A percentile compares a stretch with the other conserved stretches of the same genome.
These are phyloP conservation scores for Trypanosoma melophagium DNA, from an alignment of 208 protist species.

Conservation along the genomic window DNA sequence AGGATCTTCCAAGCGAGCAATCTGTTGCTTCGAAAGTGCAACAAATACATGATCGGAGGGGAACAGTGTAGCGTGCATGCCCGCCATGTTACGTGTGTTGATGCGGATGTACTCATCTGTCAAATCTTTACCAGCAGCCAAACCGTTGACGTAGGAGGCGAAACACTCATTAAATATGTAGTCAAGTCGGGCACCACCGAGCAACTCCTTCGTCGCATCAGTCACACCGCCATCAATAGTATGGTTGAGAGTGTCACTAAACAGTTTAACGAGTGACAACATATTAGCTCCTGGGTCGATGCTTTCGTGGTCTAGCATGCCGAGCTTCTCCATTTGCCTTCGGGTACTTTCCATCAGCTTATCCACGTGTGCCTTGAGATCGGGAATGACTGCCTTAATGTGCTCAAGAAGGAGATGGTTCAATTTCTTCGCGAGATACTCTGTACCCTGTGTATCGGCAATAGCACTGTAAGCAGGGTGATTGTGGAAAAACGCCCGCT, in stretches of 20 bases:
- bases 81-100: constrained; percentile 95
- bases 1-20: constrained; percentile 93
- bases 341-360: constrained; percentile 81
- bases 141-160: constrained; percentile 77
- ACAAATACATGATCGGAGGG: constrained; percentile 97
- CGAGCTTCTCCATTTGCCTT: constrained; percentile 90
- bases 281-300: constrained; percentile 83
- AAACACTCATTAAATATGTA: constrained; percentile 97
- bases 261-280: constrained; percentile 86
- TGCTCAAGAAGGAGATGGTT: constrained; percentile 95
- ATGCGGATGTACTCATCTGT: constrained; percentile 95
- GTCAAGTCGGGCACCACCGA: constrained; percentile 95
- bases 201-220: constrained; percentile 91
- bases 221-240: constrained; percentile 93
- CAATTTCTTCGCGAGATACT: constrained; percentile 89
- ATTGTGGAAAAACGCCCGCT: constrained; percentile 93
- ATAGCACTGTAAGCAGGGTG: constrained; percentile 92
- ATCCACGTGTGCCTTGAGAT: constrained; percentile 91
- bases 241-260: constrained; percentile 88
- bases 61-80: constrained; percentile 95
- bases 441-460: constrained; percentile 85
- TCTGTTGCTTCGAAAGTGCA: constrained; percentile 94
- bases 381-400: constrained; percentile 94
- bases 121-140: constrained; percentile 91
- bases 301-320: constrained; percentile 82